phyloP scores from a whole-genome alignment of 768 basidiomycete species.

The Tremella mesenterica region DNA sequence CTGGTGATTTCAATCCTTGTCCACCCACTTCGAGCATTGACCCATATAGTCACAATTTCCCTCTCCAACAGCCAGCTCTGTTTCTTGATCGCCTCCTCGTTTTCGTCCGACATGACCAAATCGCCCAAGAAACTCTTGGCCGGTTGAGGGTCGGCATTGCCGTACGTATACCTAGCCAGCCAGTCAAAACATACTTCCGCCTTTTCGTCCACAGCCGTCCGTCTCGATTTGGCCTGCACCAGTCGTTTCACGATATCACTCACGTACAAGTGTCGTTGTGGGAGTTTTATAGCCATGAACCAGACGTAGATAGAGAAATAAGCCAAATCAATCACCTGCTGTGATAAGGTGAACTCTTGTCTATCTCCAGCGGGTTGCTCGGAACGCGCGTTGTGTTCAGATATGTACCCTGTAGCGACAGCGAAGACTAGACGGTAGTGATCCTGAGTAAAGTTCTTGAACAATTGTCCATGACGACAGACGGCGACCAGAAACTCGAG shows the following conservation, averaged over 20 bases:
- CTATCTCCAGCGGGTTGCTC: slow-evolving; percentile 17
- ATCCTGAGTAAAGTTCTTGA: slow-evolving; percentile 80
- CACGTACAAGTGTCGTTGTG: slow-evolving; percentile 70
- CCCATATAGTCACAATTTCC: slow-evolving; percentile 71
- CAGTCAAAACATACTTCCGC: slow-evolving; percentile 97
- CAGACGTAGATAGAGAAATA: slow-evolving; percentile 87
- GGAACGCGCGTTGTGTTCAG: slow-evolving; percentile 56
- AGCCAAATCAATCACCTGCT: slow-evolving; percentile 80
- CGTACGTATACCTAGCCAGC: slow-evolving; percentile 89
- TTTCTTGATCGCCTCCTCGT: slow-evolving; percentile 38
- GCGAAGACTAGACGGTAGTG: slow-evolving; percentile 92
- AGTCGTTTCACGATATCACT: slow-evolving; percentile 79
- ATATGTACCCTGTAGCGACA: slow-evolving; percentile 85
- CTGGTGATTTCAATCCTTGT: slow-evolving; percentile 73
- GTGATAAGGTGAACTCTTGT: slow-evolving; percentile 61
- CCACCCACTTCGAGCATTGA: slow-evolving; percentile 71
- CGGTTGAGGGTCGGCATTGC: slow-evolving; percentile 83
- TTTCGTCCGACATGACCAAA: slow-evolving; percentile 53
- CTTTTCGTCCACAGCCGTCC: slow-evolving; percentile 66
- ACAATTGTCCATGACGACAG: slow-evolving; percentile 66
- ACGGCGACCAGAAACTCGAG: slow-evolving; percentile 81
- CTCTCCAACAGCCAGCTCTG: slow-evolving; percentile 82
- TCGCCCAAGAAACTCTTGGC: slow-evolving; percentile 69
- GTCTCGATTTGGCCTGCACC: slow-evolving; percentile 71
- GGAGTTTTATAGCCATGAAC: slow-evolving; percentile 80